Conservation (phyloP, 345 rosid genomes). For the Syzygium grande region DNA sequence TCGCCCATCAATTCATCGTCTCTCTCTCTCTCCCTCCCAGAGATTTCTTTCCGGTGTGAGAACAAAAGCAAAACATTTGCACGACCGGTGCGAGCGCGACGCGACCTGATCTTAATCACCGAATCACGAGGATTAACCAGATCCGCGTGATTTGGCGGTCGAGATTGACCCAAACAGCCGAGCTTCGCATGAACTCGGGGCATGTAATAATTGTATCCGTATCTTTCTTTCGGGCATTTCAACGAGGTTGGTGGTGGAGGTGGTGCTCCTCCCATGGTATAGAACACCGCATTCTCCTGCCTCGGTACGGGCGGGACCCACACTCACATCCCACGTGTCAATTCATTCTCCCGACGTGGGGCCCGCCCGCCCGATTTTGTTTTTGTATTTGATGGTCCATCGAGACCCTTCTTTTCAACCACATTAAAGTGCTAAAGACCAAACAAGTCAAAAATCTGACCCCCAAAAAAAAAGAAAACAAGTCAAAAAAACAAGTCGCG, state of each 20-base stretch:
- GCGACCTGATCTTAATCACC: too few relatives aligned
- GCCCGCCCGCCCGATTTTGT: neutral
- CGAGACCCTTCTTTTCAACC: neutral
- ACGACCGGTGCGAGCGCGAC: too few relatives aligned
- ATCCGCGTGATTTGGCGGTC: neutral
- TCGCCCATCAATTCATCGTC: too few relatives aligned
- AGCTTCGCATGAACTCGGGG: neutral
- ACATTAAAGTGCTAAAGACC: neutral
- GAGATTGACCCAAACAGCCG: neutral
- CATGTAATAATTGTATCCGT: neutral
- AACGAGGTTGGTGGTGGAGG: neutral
- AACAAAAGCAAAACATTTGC: too few relatives aligned
- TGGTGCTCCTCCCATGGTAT: neutral
- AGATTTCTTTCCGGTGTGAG: too few relatives aligned
- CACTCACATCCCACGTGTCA: neutral
- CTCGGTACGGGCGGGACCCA: neutral
- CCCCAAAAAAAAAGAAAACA: too few relatives aligned
- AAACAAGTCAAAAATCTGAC: too few relatives aligned
- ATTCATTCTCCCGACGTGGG: neutral
- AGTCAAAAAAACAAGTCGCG: accelerated
- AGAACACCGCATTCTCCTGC: neutral
- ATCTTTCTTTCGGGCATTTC: neutral
- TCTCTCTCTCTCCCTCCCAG: too few relatives aligned
- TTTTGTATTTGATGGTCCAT: neutral
- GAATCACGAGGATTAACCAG: neutral